phyloP scores from a whole-genome alignment of 495 filamentous ascomycete genomes.

The Penicillium turbatum region DNA sequence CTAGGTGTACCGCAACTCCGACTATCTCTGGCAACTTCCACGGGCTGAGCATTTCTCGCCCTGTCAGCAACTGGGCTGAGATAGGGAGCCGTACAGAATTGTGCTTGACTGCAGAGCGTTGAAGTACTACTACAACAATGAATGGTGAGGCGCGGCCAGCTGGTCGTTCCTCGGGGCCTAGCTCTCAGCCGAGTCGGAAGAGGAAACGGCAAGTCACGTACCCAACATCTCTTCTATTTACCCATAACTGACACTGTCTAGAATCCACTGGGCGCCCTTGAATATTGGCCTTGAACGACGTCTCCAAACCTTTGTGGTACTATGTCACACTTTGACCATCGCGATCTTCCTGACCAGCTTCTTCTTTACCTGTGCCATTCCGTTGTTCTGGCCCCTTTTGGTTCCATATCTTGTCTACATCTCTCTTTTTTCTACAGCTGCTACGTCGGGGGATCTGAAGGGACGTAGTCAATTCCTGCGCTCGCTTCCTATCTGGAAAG shows the following conservation, averaged over 20 bases:
- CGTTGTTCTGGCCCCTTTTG: slow-evolving; percentile 84
- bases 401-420: slow-evolving; percentile 85
- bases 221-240: background rate
- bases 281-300: slow-evolving; percentile 82
- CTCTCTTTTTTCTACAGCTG: slow-evolving; percentile 69
- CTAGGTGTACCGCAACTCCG: background rate
- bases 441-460: slow-evolving; percentile 66
- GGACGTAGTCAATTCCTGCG: slow-evolving; percentile 70
- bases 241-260: slow-evolving; percentile 15
- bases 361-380: slow-evolving; percentile 87
- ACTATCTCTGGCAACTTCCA: background rate
- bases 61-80: background rate
- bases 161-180: background rate
- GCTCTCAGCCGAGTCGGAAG: background rate
- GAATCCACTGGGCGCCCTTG: slow-evolving; percentile 80
- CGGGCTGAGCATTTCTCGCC: background rate
- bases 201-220: background rate
- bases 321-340: slow-evolving; percentile 81
- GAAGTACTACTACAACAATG: background rate
- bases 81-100: background rate
- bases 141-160: background rate
- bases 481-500: slow-evolving; percentile 71
- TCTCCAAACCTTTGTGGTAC: slow-evolving; percentile 80
- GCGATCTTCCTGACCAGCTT: slow-evolving; percentile 71
- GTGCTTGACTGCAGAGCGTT: background rate